phyloP scores from a whole-genome alignment of 164 flowering plant genomes.

The Magnolia officinalis region DNA sequence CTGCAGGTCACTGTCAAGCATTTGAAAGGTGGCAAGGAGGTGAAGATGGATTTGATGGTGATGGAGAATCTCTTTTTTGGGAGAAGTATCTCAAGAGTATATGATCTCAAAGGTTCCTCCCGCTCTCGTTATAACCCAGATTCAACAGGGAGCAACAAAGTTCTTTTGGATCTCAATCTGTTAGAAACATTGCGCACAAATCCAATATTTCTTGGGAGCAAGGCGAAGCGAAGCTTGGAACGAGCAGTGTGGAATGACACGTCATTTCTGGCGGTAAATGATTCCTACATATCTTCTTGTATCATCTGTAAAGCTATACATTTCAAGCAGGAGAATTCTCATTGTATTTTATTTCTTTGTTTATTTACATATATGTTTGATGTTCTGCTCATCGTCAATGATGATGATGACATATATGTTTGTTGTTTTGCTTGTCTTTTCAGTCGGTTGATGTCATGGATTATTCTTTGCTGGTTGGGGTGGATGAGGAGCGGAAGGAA shows the following conservation, averaged over 20 bases:
- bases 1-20: slow-evolving; percentile 58
- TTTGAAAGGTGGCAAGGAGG: slow-evolving; percentile 63
- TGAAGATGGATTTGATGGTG: slow-evolving; percentile 80
- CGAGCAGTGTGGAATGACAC: slow-evolving; percentile 91
- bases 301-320: not conserved
- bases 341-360: not conserved
- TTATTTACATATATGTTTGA: not conserved
- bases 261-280: slow-evolving; percentile 62
- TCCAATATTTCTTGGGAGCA: slow-evolving; percentile 77
- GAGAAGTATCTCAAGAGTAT: slow-evolving; percentile 58
- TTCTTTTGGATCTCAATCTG: slow-evolving; percentile 65
- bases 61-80: slow-evolving; percentile 81
- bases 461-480: slow-evolving; percentile 80
- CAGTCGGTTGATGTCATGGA: slow-evolving; percentile 91
- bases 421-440: slow-evolving; percentile 5
- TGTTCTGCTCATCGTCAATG: too few relatives aligned
- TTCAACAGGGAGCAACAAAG: slow-evolving; percentile 58
- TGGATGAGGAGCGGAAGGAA: slow-evolving; percentile 65
- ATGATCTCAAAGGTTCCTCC: slow-evolving; percentile 81
- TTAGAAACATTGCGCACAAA: slow-evolving; percentile 64
- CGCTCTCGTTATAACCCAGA: slow-evolving; percentile 73
- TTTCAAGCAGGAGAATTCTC: not conserved
- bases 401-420: not conserved
- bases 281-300: not conserved
- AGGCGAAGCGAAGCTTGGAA: slow-evolving; percentile 67